A percentile compares a stretch with the other conserved stretches of the same genome.
These are phyloP conservation scores for Lactarius hatsudake DNA, from an alignment of 768 basidiomycete species.

Conservation along the genomic window DNA sequence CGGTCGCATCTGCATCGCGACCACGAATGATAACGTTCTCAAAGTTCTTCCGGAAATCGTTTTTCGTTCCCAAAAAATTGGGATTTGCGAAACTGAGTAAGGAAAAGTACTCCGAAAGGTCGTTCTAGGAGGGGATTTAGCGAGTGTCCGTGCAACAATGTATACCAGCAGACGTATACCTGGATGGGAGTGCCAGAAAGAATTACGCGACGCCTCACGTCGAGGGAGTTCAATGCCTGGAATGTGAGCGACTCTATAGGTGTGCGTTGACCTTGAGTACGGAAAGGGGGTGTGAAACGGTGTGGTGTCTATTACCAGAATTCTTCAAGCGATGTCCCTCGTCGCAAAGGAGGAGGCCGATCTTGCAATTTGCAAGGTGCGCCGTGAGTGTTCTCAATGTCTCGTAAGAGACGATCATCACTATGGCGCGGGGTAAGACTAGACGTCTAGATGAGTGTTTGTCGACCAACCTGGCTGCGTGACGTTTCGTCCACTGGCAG, in stretches of 20 bases:
- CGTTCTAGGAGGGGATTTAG: constrained; percentile 55
- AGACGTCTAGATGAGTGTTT: neutral
- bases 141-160: neutral
- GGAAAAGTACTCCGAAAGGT: constrained; percentile 92
- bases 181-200: constrained; percentile 93
- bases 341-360: constrained; percentile 93
- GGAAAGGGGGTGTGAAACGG: constrained; percentile 1
- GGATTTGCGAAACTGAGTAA: constrained; percentile 92
- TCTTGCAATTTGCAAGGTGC: constrained; percentile 73
- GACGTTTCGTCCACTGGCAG: constrained; percentile 83
- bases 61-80: constrained; percentile 81
- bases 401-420: constrained; percentile 99
- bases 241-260: constrained; percentile 80
- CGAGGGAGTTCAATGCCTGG: constrained; percentile 73
- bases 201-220: constrained; percentile 89
- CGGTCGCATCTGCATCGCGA: constrained; percentile 83
- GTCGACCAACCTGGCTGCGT: constrained; percentile 74
- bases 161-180: constrained; percentile 38
- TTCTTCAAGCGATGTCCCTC: constrained; percentile 98
- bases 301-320: constrained; percentile 55
- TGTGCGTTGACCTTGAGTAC: neutral
- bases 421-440: constrained; percentile 39
- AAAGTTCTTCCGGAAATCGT: constrained; percentile 93
- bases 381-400: constrained; percentile 79
- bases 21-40: constrained; percentile 90